Percentiles rank a stretch among this genome's conserved stretches.
phyloP scores from a whole-genome alignment of 768 basidiomycete species.

The Lactifluus echinatus region DNA sequence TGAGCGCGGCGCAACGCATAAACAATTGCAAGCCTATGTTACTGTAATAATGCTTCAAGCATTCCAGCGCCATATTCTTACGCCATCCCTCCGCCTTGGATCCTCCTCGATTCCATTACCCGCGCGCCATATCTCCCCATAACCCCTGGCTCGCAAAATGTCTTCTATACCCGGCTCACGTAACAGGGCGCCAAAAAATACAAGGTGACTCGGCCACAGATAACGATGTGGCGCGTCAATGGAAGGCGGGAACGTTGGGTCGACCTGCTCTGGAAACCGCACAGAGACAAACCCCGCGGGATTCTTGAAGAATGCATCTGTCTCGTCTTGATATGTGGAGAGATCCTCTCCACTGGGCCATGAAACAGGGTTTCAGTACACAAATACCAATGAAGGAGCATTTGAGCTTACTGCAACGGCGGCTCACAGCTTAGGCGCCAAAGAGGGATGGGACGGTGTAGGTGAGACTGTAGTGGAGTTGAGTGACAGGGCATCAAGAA shows the following conservation, averaged over 20 bases:
- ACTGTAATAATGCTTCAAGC: background rate
- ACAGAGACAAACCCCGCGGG: slow-evolving; percentile 56
- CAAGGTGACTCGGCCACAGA: slow-evolving; percentile 73
- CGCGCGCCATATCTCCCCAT: slow-evolving; percentile 50
- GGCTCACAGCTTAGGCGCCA: slow-evolving; percentile 95
- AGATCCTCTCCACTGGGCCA: slow-evolving; percentile 40
- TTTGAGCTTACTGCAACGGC: slow-evolving; percentile 54
- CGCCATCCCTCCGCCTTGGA: slow-evolving; percentile 54
- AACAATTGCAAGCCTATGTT: too few species aligned
- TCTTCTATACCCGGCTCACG: slow-evolving; percentile 38
- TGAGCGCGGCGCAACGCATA: background rate
- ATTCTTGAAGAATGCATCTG: slow-evolving; percentile 67
- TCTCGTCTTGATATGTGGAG: slow-evolving; percentile 65
- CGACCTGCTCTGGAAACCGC: slow-evolving; percentile 58
- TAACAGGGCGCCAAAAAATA: slow-evolving; percentile 78
- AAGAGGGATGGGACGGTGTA: slow-evolving; percentile 63
- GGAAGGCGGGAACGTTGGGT: slow-evolving; percentile 58
- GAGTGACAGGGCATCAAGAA: slow-evolving; percentile 97
- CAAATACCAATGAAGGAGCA: slow-evolving; percentile 13
- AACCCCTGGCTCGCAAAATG: slow-evolving; percentile 47
- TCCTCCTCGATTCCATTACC: slow-evolving; percentile 76
- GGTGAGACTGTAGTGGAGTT: slow-evolving; percentile 82
- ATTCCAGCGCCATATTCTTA: slow-evolving; percentile 50
- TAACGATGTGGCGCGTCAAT: slow-evolving; percentile 44
- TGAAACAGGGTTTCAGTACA: background rate